Evolutionary conservation across 139 green algal species (phyloP).

Genomic region (Chlorella sorokiniana): DNA sequence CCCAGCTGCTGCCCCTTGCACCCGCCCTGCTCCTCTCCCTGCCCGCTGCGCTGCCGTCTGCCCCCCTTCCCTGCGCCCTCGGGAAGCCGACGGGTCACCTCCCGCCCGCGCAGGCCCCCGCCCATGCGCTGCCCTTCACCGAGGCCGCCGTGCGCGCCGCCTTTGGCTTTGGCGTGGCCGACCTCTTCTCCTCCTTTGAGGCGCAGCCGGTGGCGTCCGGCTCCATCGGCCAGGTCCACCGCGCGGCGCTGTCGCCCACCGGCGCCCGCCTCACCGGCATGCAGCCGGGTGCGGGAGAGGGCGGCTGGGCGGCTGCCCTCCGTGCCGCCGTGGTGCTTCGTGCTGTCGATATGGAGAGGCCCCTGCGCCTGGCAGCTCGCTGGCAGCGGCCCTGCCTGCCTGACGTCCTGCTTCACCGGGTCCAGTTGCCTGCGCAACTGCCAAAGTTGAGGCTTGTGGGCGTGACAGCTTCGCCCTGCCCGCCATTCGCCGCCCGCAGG

Average conservation of each 20-base stretch:
- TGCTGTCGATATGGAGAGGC: too few relatives aligned
- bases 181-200: constrained; percentile 92
- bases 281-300: constrained; percentile 4
- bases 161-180: constrained; percentile 74
- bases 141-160: constrained; percentile 42
- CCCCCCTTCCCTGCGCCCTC: too few relatives aligned
- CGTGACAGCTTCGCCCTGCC: not conserved
- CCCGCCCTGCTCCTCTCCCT: too few relatives aligned
- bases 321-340: too few relatives aligned
- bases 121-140: constrained; percentile 53
- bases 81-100: too few relatives aligned
- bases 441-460: not conserved
- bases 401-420: not conserved
- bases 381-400: too few relatives aligned
- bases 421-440: not conserved
- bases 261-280: constrained; percentile 59
- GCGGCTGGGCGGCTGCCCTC: not conserved
- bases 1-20: too few relatives aligned
- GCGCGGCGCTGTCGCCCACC: constrained; percentile 66
- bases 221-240: constrained; percentile 92
- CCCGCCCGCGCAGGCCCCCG: constrained; percentile 47
- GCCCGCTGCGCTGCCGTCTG: too few relatives aligned
- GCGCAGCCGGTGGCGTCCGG: constrained; percentile 84
- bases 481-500: constrained; percentile 34
- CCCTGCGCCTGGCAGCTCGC: too few relatives aligned